phyloP scores from a whole-genome alignment of 768 basidiomycete genomes.

The Russula sp. region DNA sequence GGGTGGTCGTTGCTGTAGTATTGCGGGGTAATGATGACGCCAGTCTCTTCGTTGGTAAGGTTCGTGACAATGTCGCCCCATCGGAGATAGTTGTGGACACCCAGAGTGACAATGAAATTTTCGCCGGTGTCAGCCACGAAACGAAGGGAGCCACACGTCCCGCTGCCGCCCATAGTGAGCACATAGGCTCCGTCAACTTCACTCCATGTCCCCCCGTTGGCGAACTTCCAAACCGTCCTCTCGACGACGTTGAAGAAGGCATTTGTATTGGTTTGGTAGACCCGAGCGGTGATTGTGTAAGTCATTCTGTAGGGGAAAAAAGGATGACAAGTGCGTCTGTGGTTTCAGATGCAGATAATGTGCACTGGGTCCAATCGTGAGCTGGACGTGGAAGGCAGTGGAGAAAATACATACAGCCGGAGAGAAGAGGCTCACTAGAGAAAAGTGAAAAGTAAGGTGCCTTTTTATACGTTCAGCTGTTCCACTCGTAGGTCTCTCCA shows the following conservation, averaged over 20 bases:
- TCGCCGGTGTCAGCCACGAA: conserved; percentile 31
- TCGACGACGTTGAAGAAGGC: conserved; percentile 32
- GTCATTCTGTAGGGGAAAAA: conserved; percentile 19
- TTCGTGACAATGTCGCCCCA: conserved; percentile 38
- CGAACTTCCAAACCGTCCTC: conserved; percentile 33
- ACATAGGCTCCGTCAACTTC: conserved; percentile 22
- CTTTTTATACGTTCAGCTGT: not conserved
- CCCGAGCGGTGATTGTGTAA: conserved; percentile 24
- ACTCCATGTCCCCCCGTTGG: conserved; percentile 33
- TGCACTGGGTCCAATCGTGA: not conserved
- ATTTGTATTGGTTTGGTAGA: conserved; percentile 24
- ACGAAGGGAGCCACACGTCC: conserved; percentile 36
- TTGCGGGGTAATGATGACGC: conserved; percentile 1
- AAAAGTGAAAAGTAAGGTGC: not conserved
- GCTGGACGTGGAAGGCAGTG: not conserved
- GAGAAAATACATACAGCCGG: not conserved
- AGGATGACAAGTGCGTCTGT: not conserved
- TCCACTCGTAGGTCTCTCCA: too few species aligned
- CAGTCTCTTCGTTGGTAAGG: conserved; percentile 20
- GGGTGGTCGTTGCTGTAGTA: not conserved
- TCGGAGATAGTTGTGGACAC: conserved; percentile 32
- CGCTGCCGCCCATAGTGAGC: conserved; percentile 36
- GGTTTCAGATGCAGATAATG: not conserved
- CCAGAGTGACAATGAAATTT: conserved; percentile 32
- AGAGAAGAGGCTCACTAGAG: not conserved